These are phyloP conservation scores for Camelina laxa DNA, from an alignment of 345 rosid genomes.

Conservation along the genomic window DNA sequence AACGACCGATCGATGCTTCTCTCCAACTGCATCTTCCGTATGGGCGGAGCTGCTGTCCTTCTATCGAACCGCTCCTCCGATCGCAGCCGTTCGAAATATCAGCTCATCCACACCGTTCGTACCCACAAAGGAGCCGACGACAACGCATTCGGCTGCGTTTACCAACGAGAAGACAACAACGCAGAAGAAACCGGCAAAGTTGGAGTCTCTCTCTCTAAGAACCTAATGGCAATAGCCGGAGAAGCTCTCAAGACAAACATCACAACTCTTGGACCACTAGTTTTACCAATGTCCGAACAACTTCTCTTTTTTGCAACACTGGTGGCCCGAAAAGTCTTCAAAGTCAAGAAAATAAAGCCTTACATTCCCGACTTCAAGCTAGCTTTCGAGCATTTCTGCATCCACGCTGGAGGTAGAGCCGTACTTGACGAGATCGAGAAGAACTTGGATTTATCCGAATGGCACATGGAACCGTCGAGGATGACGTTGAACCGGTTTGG, in stretches of 20 bases:
- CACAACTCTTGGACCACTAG: conserved; percentile 88
- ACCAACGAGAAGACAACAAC: conserved; percentile 77
- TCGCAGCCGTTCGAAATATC: conserved; percentile 83
- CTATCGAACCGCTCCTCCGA: conserved; percentile 75
- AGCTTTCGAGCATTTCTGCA: conserved; percentile 91
- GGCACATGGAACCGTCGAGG: conserved; percentile 98
- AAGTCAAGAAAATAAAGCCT: conserved; percentile 69
- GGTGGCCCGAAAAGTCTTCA: conserved; percentile 69
- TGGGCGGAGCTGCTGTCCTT: conserved; percentile 96
- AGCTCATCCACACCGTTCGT: conserved; percentile 88
- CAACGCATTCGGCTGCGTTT: conserved; percentile 69
- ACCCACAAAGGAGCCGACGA: conserved; percentile 93
- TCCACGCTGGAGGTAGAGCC: conserved; percentile 91
- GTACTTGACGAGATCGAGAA: conserved; percentile 91
- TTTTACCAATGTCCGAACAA: conserved; percentile 91
- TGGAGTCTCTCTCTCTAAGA: conserved; percentile 87
- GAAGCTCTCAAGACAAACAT: conserved; percentile 93
- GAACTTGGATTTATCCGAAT: conserved; percentile 66
- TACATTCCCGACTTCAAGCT: conserved; percentile 85
- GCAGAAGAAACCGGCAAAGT: conserved; percentile 45
- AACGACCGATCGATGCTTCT: conserved; percentile 93
- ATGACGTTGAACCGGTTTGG: conserved; percentile 91
- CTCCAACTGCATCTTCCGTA: conserved; percentile 89
- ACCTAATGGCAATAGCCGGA: conserved; percentile 94
- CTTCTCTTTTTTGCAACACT: conserved; percentile 70